Conservation (phyloP, 2,329 filamentous ascomycete genomes). For the Aspergillaceae sp. region DNA sequence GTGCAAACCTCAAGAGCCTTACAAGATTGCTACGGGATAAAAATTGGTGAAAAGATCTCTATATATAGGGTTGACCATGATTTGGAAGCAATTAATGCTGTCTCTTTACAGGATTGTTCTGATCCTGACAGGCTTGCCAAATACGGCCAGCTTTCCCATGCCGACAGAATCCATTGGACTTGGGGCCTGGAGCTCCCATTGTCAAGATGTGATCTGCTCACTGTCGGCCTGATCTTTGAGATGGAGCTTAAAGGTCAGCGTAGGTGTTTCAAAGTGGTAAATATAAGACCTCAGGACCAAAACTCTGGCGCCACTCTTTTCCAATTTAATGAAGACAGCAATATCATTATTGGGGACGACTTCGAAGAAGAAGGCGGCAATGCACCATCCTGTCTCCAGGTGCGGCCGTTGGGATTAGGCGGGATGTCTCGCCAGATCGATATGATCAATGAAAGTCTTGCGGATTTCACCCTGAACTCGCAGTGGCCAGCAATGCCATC, state of each 20-base stretch:
- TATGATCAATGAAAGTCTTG: constrained; percentile 59
- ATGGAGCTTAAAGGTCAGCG: constrained; percentile 48
- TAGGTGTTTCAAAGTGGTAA: constrained; percentile 53
- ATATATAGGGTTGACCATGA: constrained; percentile 47
- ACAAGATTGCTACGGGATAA: constrained; percentile 63
- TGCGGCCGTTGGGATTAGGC: constrained; percentile 48
- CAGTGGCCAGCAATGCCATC: constrained; percentile 28
- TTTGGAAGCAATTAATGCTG: constrained; percentile 48
- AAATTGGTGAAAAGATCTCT: constrained; percentile 60
- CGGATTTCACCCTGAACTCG: constrained; percentile 40
- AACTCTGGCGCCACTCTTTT: constrained; percentile 29
- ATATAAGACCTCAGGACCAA: constrained; percentile 44
- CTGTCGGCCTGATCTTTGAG: constrained; percentile 63
- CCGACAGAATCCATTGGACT: constrained; percentile 40
- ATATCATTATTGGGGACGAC: constrained; percentile 24
- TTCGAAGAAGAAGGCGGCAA: constrained; percentile 9
- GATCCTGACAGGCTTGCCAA: constrained; percentile 30
- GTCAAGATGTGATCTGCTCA: constrained; percentile 55
- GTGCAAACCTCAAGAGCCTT: constrained; percentile 66
- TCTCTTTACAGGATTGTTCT: constrained; percentile 55
- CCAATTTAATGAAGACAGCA: constrained; percentile 26
- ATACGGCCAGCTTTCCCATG: constrained; percentile 24
- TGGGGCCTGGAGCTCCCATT: constrained; percentile 40
- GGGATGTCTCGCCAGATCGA: constrained; percentile 58
- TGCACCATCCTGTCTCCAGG: constrained; percentile 12